Conservation (phyloP, 495 filamentous ascomycete genomes). For the Neurospora sp. region DNA sequence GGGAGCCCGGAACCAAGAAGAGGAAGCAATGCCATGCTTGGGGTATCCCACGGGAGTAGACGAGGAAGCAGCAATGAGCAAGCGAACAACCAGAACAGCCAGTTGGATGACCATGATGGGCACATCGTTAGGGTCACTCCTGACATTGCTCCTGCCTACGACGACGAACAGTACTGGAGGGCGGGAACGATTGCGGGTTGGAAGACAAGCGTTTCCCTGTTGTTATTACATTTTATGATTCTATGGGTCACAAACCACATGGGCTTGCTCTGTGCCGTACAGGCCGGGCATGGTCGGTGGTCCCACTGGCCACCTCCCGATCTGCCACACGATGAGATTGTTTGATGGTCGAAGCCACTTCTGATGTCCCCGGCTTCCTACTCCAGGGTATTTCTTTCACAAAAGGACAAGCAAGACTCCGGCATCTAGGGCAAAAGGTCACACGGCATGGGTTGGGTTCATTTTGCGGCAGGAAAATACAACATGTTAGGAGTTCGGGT, state of each 20-base stretch:
- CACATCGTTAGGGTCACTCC: not conserved
- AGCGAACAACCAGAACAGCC: not conserved
- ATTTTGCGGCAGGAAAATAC: not conserved
- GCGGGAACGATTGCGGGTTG: slow-evolving; percentile 20
- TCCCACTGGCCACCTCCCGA: slow-evolving; percentile 18
- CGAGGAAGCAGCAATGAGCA: not conserved
- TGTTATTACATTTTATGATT: slow-evolving; percentile 28
- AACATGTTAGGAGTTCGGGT: not conserved
- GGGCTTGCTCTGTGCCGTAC: slow-evolving; percentile 28
- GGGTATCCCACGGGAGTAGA: not conserved
- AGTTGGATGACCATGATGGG: not conserved
- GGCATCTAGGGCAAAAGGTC: not conserved
- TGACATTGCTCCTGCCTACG: not conserved
- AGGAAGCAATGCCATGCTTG: slow-evolving; percentile 1
- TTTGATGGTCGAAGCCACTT: not conserved
- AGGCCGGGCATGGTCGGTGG: slow-evolving; percentile 22
- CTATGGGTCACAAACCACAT: slow-evolving; percentile 26
- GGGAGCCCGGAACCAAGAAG: slow-evolving; percentile 2
- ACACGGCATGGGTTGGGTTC: not conserved
- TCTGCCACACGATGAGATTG: not conserved
- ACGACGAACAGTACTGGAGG: not conserved
- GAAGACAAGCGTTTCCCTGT: slow-evolving; percentile 25
- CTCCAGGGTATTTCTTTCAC: not conserved
- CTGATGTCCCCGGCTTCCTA: not conserved
- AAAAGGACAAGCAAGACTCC: not conserved